Base-by-base conservation (phyloP, 208 protist species). In the Trypanosoma lewisi region DNA sequence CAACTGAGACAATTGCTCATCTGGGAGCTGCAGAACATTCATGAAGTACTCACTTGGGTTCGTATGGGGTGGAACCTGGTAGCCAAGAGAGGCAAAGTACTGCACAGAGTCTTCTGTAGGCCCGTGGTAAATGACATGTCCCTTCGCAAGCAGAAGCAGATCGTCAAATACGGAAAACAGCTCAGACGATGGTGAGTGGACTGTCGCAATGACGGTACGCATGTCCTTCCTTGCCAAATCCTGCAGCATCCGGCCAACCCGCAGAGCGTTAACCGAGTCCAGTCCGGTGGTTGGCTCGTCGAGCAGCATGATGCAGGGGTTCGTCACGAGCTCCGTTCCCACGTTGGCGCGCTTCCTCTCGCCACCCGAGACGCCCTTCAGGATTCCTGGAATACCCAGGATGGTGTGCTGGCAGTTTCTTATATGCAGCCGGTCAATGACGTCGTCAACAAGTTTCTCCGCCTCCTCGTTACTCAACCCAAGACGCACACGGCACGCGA, bases 211-310 rank as follows among this genome's bases (percentile, higher is more conserved):
- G 57, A 96, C 87, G 9, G 62, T 53, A n/a, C 80, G 77, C 82
- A 89, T 90, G 8, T 80, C 69, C 65, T 85, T 77, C 65, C 79
- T 87, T 23, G 86, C 85, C 23, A 96, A 72, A 28, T 83, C 77
- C 28, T 84, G 82, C 12, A 95, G 73, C 11, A 88, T 81, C 71
- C 94, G 77, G 16, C 92, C 77, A 50, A 95, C 81, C 19, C 73
- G 78, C 61, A 78, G 70, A 19, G 91, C 91, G 52, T 82, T 94
- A n/a, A 88, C 82, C 19, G 87, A 73, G 62, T 96, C 91, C 19
- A 96, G 71, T 0, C 91, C 91, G 52, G 84, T 94, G 25, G 89
- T 97, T 28, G 89, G 89, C 71, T 97, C 89, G 53, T 97, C 92
- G 28, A 95, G 71, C 62, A 89, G 83, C n/a, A 97, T 73, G 45